These are phyloP conservation scores for Pseudogymnoascus sp. DNA, from an alignment of 2,329 filamentous ascomycete genomes.

Conservation along the genomic window DNA sequence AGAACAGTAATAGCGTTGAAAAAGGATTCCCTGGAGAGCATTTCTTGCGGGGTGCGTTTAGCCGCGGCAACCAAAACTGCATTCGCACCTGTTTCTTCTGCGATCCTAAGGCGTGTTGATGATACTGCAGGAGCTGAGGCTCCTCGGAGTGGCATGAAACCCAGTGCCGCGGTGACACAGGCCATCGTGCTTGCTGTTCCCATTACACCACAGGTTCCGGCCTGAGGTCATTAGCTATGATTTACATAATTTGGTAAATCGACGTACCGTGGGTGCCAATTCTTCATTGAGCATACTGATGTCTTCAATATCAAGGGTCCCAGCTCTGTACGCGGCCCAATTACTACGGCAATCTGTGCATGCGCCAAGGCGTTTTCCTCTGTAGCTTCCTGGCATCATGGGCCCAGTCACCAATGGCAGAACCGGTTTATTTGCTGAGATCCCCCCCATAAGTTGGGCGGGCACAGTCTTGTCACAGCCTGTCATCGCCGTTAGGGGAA, in stretches of 20 bases:
- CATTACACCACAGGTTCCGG: conserved; percentile 50
- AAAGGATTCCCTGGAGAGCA: conserved; percentile 41
- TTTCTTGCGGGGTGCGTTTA: conserved; percentile 35
- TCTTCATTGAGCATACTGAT: conserved; percentile 66
- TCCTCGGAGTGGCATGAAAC: conserved; percentile 45
- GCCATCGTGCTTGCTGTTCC: conserved; percentile 52
- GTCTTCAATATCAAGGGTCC: conserved; percentile 62
- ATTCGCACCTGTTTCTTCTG: conserved; percentile 45
- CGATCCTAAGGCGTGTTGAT: conserved; percentile 42
- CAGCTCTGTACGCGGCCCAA: conserved; percentile 63
- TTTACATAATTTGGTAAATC: neutral
- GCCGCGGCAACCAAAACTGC: conserved; percentile 38
- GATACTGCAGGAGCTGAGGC: conserved; percentile 48
- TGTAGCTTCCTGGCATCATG: conserved; percentile 66
- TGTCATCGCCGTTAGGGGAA: conserved; percentile 22
- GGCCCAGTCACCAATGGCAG: conserved; percentile 64
- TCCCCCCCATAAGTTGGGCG: conserved; percentile 68
- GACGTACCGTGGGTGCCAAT: conserved; percentile 58
- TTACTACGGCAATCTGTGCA: conserved; percentile 71
- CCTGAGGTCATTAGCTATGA: conserved; percentile 6
- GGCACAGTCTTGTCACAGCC: conserved; percentile 70
- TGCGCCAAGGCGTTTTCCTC: conserved; percentile 58
- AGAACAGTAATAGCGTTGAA: conserved; percentile 39
- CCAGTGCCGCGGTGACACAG: conserved; percentile 44
- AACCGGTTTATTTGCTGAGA: conserved; percentile 67